These are phyloP conservation scores for Ligustrum vulgare DNA, from an alignment of 257 asterid species.

Conservation along the genomic window DNA sequence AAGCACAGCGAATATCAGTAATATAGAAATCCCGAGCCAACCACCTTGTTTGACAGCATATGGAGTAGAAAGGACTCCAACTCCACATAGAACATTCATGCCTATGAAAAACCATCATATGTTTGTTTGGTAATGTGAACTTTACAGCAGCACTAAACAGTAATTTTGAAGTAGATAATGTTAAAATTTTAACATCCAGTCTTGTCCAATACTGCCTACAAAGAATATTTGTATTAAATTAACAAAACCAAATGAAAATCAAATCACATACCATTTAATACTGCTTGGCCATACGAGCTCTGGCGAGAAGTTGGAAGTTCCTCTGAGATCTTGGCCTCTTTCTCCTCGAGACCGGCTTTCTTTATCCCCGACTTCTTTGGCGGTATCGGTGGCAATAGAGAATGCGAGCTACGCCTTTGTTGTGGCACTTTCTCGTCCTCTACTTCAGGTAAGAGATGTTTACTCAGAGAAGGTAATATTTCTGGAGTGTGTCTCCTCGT, in stretches of 20 bases:
- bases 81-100: slow-evolving; percentile 90
- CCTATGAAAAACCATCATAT: slow-evolving; percentile 42
- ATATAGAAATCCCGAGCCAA: slow-evolving; percentile 81
- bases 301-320: slow-evolving; percentile 54
- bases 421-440: slow-evolving; percentile 43
- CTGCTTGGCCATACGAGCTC: slow-evolving; percentile 79
- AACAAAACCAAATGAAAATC: background rate
- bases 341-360: slow-evolving; percentile 45
- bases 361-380: slow-evolving; percentile 49
- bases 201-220: background rate
- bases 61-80: slow-evolving; percentile 96
- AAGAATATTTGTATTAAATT: too few species aligned
- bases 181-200: background rate
- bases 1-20: slow-evolving; percentile 65
- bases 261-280: slow-evolving; percentile 58
- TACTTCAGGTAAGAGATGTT: slow-evolving; percentile 61
- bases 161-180: background rate
- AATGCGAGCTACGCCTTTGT: slow-evolving; percentile 62
- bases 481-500: slow-evolving; percentile 79
- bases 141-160: too few species aligned
- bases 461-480: slow-evolving; percentile 60
- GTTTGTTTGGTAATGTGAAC: background rate
- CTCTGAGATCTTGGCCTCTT: slow-evolving; percentile 49
- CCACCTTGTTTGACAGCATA: slow-evolving; percentile 95
- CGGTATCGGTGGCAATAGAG: slow-evolving; percentile 64